Evolutionary conservation across 495 filamentous ascomycete genomes (phyloP).

Genomic region (Tuber indicum): DNA sequence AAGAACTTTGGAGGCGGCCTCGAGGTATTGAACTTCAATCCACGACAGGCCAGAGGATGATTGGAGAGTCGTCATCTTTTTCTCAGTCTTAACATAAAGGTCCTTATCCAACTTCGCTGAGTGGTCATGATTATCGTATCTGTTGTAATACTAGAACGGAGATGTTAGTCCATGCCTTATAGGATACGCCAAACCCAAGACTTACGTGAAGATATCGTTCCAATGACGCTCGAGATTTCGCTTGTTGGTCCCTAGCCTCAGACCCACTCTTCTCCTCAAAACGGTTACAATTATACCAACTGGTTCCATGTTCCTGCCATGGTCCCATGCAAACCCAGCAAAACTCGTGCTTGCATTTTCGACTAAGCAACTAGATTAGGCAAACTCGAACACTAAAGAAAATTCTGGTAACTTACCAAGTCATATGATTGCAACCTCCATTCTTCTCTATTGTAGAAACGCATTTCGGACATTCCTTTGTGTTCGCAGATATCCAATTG

Average conservation of each 20-base stretch:
- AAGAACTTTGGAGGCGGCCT: conserved; percentile 83
- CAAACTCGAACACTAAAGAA: not conserved
- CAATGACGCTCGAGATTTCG: conserved; percentile 76
- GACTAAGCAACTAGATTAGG: conserved; percentile 41
- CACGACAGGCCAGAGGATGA: conserved; percentile 90
- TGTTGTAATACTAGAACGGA: conserved; percentile 79
- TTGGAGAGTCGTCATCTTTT: conserved; percentile 96
- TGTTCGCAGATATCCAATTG: conserved; percentile 99
- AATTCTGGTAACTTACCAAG: conserved; percentile 50
- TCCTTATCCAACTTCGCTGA: conserved; percentile 96
- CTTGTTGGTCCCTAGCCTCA: conserved; percentile 84
- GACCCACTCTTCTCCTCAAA: conserved; percentile 91
- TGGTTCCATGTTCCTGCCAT: conserved; percentile 98
- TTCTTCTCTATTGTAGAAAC: conserved; percentile 98
- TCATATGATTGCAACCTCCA: conserved; percentile 99
- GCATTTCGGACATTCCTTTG: conserved; percentile 95
- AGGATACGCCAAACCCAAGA: not conserved
- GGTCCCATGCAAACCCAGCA: conserved; percentile 99
- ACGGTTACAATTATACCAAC: conserved; percentile 98
- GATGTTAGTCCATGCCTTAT: conserved; percentile 7
- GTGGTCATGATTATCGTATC: conserved; percentile 97
- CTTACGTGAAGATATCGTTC: conserved; percentile 68
- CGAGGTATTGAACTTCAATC: conserved; percentile 97
- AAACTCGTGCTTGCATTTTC: conserved; percentile 97
- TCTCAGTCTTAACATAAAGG: conserved; percentile 90